Conservation (phyloP, 805 yeast genomes). For the Pichia insulana region DNA sequence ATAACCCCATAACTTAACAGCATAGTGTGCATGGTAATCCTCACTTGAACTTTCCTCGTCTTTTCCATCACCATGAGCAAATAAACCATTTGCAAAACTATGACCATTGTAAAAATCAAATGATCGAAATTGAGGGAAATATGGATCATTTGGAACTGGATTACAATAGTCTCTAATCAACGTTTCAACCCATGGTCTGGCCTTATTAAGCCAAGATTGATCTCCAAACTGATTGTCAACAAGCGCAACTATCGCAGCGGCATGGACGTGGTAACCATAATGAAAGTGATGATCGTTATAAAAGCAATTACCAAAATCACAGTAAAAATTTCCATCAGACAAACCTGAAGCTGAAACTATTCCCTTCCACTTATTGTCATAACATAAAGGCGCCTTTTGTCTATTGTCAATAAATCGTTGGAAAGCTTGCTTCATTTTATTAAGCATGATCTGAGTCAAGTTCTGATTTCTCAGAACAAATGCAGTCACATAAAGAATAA, state of each 20-base stretch:
- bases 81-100: slow-evolving; percentile 67
- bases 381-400: slow-evolving; percentile 66
- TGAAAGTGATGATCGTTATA: slow-evolving; percentile 88
- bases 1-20: slow-evolving; percentile 60
- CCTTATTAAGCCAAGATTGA: slow-evolving; percentile 40
- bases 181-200: slow-evolving; percentile 49
- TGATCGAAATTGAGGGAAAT: slow-evolving; percentile 55
- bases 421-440: slow-evolving; percentile 57
- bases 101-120: slow-evolving; percentile 73
- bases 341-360: slow-evolving; percentile 58
- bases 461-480: slow-evolving; percentile 49
- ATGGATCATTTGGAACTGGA: slow-evolving; percentile 41
- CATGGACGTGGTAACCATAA: slow-evolving; percentile 74
- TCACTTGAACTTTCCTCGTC: slow-evolving; percentile 68
- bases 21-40: slow-evolving; percentile 62
- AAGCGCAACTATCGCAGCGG: slow-evolving; percentile 71
- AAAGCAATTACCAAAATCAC: slow-evolving; percentile 63
- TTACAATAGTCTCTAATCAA: slow-evolving; percentile 62
- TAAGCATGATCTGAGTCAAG: slow-evolving; percentile 44
- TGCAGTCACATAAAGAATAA: slow-evolving; percentile 66
- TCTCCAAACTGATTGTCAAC: slow-evolving; percentile 44
- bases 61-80: slow-evolving; percentile 55
- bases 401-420: slow-evolving; percentile 58
- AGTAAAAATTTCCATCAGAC: slow-evolving; percentile 27
- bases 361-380: slow-evolving; percentile 77